phyloP scores from a whole-genome alignment of 1,284 basidiomycete genomes.

The Athelia sp. region DNA sequence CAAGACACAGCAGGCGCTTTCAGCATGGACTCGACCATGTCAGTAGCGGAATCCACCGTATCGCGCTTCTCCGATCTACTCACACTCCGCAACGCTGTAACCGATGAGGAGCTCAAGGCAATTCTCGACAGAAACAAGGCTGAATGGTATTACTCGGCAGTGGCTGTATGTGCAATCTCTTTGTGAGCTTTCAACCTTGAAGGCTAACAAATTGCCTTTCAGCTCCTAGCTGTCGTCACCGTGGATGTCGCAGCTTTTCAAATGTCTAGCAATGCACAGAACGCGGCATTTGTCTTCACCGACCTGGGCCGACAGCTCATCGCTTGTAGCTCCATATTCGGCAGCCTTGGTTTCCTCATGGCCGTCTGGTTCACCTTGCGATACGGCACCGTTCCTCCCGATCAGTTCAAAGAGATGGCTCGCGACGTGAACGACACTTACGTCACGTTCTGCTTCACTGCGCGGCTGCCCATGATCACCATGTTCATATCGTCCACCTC shows the following conservation, averaged over 20 bases:
- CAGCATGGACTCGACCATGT: constrained; percentile 21
- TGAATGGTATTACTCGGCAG: constrained; percentile 51
- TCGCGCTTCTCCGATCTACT: constrained; percentile 50
- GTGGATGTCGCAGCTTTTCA: constrained; percentile 23
- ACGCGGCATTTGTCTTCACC: constrained; percentile 23
- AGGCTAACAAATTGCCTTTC: too few relatives aligned
- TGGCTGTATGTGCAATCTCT: constrained; percentile 25
- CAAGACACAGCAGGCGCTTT: constrained; percentile 9
- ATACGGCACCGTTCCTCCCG: constrained; percentile 45
- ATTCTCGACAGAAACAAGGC: constrained; percentile 35
- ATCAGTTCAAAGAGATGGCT: constrained; percentile 37
- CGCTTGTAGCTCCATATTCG: constrained; percentile 49
- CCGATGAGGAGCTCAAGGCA: constrained; percentile 44
- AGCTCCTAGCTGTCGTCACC: constrained; percentile 35
- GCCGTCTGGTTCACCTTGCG: constrained; percentile 59
- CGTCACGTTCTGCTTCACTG: constrained; percentile 61
- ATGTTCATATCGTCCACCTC: constrained; percentile 48
- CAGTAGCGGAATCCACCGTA: constrained; percentile 34
- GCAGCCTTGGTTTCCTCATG: constrained; percentile 55
- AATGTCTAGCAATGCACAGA: constrained; percentile 43
- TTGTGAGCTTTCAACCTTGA: too few relatives aligned
- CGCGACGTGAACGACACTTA: constrained; percentile 53
- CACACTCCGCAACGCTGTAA: constrained; percentile 41
- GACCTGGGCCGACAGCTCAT: constrained; percentile 40
- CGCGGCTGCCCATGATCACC: constrained; percentile 55